Conservation (phyloP, 257 asterid genomes). For the Przewalskia tangutica region DNA sequence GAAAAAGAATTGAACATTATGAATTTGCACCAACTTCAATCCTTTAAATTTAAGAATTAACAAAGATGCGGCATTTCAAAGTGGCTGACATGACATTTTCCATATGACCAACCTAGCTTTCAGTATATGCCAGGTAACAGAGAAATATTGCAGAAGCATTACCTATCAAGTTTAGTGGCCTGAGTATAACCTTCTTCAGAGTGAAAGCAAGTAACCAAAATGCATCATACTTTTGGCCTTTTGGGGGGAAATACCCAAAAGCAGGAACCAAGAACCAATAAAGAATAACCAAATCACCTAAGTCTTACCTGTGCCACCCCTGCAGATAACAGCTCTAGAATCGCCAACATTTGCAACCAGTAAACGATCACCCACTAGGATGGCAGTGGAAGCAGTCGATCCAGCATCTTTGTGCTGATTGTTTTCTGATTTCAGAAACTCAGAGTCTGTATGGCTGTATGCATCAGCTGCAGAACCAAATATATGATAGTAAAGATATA, state of each 20-base stretch:
- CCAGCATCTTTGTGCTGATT: constrained; percentile 91
- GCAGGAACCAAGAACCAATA: not conserved
- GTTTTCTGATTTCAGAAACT: constrained; percentile 81
- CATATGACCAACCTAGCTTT: not conserved
- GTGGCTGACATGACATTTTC: not conserved
- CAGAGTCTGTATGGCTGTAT: constrained; percentile 82
- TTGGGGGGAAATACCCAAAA: not conserved
- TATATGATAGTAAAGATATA: not conserved
- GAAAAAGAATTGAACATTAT: too few relatives aligned
- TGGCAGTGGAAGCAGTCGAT: constrained; percentile 98
- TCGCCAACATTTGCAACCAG: constrained; percentile 96
- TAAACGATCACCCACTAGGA: constrained; percentile 86
- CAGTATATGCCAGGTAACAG: not conserved
- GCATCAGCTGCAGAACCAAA: constrained; percentile 67
- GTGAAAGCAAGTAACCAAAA: not conserved
- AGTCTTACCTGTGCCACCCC: constrained; percentile 74
- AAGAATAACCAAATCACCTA: not conserved
- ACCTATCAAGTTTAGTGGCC: not conserved
- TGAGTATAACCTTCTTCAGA: not conserved
- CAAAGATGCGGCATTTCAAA: not conserved
- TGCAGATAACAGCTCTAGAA: constrained; percentile 87
- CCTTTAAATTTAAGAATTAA: too few relatives aligned
- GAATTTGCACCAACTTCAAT: too few relatives aligned
- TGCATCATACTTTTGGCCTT: not conserved
- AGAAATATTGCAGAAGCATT: not conserved